Evolutionary conservation across 176 grass and related monocot species (phyloP), one percentile per base, ranked within the genome.

Genomic region (Musa troglodytarum): DNA sequence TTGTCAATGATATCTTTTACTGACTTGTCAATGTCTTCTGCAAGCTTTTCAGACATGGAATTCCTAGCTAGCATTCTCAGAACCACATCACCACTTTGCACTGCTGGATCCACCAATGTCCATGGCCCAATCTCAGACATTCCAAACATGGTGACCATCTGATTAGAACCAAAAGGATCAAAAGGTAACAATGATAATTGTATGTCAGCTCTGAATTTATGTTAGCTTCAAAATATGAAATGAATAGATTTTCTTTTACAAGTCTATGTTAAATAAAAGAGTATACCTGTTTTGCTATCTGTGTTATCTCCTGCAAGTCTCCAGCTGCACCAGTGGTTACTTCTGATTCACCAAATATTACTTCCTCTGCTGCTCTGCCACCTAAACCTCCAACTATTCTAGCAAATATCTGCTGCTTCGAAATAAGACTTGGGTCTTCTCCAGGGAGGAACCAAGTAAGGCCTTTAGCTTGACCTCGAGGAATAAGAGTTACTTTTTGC

Each of bases 71-170:
- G 74, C 92, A 96, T 96, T 79, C 89, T 90, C 70, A 96, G 14
- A 57, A 92, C 85, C 8, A 96, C 76, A 71, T 92, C 89, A 17
- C 87, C 79, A 71, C 78, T 86, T 88, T 92, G 89, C 55, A 62
- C 69, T 8, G 79, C 74, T 23, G 83, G 83, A 28, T 90, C 85
- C 1, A 51, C 65, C 76, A 92, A 77, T 81, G 81, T 49, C 93
- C 85, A 88, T 59, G 89, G 85, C 75, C 89, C 83, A 24, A 96
- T 84, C 77, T 90, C 87, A 54, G 92, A 96, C 92, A 96, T 96
- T 25, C 92, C 92, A 76, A 76, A 92, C 76, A 81, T 56, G 34
- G 85, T 88, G 56, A 96, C 87, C 92, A 96, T 96, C 89, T 86
- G 86, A 49, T 61, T 62, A 50, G 34, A 16, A 15, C 52, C 28